phyloP scores from a whole-genome alignment of 73 alveolate species.

The Urostyla sp. region DNA sequence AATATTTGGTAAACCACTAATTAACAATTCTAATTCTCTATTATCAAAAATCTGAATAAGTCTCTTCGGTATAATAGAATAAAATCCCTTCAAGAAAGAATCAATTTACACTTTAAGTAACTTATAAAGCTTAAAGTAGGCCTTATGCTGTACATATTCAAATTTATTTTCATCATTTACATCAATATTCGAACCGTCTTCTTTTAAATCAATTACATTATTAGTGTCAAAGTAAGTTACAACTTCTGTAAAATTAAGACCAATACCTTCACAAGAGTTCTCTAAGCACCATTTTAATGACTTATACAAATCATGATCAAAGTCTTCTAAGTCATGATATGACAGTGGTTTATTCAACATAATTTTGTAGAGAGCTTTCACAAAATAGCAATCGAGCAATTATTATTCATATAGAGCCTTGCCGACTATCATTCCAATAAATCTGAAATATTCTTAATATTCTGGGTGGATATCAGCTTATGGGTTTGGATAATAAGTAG shows the following conservation, averaged over 20 bases:
- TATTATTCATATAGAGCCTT: conserved; percentile 94
- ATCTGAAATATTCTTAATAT: conserved; percentile 91
- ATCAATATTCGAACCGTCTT: conserved; percentile 86
- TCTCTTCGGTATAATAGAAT: conserved; percentile 93
- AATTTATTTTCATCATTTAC: conserved; percentile 86
- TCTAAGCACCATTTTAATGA: conserved; percentile 85
- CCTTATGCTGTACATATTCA: conserved; percentile 82
- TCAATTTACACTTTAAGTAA: conserved; percentile 83
- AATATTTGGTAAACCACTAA: conserved; percentile 96
- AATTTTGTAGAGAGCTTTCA: conserved; percentile 95
- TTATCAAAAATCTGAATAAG: conserved; percentile 87
- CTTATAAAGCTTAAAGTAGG: conserved; percentile 81
- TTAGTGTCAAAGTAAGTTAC: conserved; percentile 90
- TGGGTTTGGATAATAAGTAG: conserved; percentile 75
- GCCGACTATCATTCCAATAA: conserved; percentile 97
- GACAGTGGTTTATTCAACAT: conserved; percentile 92
- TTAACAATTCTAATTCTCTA: conserved; percentile 96
- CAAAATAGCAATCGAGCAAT: conserved; percentile 94
- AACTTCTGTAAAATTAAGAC: conserved; percentile 53
- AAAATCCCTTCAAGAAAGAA: conserved; percentile 94
- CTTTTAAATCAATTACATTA: conserved; percentile 85
- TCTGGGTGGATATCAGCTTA: conserved; percentile 84
- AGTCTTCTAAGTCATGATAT: conserved; percentile 97
- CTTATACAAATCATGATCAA: conserved; percentile 91
- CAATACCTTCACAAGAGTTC: conserved; percentile 65